Percentiles rank a stretch among this genome's conserved stretches.
These are phyloP conservation scores for Saturnispora quitensis DNA, from an alignment of 805 yeast genomes.

Conservation along the genomic window DNA sequence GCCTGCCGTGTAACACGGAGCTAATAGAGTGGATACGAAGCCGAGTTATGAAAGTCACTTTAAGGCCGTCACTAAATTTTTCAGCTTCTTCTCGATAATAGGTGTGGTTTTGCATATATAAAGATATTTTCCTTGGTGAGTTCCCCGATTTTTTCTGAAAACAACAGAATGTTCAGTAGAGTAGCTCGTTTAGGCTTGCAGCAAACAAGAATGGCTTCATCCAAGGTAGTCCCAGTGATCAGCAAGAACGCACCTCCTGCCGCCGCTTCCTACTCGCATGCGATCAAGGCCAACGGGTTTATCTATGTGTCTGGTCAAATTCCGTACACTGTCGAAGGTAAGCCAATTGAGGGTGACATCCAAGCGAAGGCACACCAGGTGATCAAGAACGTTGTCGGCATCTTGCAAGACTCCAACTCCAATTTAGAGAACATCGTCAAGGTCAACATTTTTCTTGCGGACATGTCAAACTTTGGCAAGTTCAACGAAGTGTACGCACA, in stretches of 20 bases:
- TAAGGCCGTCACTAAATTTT: no score
- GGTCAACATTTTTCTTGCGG: slow-evolving; percentile 83
- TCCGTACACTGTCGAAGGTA: slow-evolving; percentile 77
- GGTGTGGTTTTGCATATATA: neutral
- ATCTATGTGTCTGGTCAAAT: slow-evolving; percentile 93
- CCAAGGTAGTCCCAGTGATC: slow-evolving; percentile 36
- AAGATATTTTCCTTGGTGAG: neutral
- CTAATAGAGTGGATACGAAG: no score
- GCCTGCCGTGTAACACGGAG: no score
- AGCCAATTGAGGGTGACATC: slow-evolving; percentile 68
- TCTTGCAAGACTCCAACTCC: slow-evolving; percentile 81
- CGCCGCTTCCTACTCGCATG: slow-evolving; percentile 95
- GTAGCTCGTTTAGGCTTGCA: neutral
- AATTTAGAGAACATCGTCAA: slow-evolving; percentile 77
- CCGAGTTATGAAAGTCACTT: no score
- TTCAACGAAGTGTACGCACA: slow-evolving; percentile 80
- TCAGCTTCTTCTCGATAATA: no score
- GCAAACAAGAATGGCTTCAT: slow-evolving; percentile 25
- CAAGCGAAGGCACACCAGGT: slow-evolving; percentile 72
- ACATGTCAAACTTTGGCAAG: slow-evolving; percentile 75
- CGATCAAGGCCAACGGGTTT: slow-evolving; percentile 83
- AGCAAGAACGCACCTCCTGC: slow-evolving; percentile 88
- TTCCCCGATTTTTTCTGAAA: neutral
- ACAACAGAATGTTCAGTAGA: slow-evolving; percentile 9
- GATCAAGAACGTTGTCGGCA: slow-evolving; percentile 55